Conservation (phyloP, 345 rosid genomes). For the Ceriops decandra region DNA sequence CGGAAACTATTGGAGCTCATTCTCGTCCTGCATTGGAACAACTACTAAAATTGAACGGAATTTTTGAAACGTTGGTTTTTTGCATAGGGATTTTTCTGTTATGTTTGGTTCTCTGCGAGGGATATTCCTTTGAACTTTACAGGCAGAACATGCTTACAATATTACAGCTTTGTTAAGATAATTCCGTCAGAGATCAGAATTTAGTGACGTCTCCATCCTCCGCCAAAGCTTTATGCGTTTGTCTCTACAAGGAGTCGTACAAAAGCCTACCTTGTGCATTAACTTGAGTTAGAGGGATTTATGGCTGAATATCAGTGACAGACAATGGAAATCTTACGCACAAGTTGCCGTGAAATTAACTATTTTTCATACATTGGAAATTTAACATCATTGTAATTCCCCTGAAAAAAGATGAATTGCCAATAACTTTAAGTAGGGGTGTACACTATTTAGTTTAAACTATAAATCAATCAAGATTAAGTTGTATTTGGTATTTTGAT, state of each 20-base stretch:
- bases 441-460: too few species aligned
- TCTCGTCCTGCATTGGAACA: constrained; percentile 22
- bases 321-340: too few species aligned
- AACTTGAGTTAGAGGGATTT: neutral
- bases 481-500: too few species aligned
- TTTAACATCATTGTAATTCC: too few species aligned
- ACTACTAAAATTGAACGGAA: constrained; percentile 9
- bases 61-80: constrained; percentile 29
- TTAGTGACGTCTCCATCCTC: neutral
- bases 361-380: too few species aligned
- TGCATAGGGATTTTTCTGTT: constrained; percentile 30
- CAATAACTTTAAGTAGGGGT: too few species aligned
- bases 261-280: neutral
- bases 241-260: too few species aligned
- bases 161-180: neutral
- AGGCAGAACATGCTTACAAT: neutral
- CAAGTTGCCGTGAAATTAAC: too few species aligned
- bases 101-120: constrained; percentile 32
- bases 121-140: constrained; percentile 51
- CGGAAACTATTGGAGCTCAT: constrained; percentile 26
- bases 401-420: too few species aligned
- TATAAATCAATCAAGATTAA: too few species aligned
- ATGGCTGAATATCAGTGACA: too few species aligned
- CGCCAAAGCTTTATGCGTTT: neutral
- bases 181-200: too few species aligned